Conservation (phyloP, 345 rosid species). For the Cochlearia excelsa region DNA sequence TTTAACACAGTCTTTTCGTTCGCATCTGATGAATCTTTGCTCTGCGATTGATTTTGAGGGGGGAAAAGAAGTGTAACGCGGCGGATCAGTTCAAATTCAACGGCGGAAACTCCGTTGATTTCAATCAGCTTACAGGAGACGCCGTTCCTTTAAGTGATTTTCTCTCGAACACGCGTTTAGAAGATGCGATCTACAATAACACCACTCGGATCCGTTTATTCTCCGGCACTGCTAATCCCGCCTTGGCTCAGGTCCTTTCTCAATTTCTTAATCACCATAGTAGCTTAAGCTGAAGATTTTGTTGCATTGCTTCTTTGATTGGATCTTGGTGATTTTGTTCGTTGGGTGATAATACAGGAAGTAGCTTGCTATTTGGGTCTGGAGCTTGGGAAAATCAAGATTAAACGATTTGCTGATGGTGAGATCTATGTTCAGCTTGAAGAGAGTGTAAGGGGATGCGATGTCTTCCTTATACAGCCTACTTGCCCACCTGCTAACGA, state of each 20-base stretch:
- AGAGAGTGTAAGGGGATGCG: conserved; percentile 99
- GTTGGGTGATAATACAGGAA: conserved; percentile 45
- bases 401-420: conserved; percentile 91
- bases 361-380: conserved; percentile 92
- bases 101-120: conserved; percentile 48
- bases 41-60: neutral
- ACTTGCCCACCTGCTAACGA: conserved; percentile 98
- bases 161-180: conserved; percentile 39
- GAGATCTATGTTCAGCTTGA: conserved; percentile 94
- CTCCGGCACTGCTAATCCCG: conserved; percentile 90
- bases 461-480: conserved; percentile 91
- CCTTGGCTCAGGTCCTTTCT: conserved; percentile 72
- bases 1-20: neutral
- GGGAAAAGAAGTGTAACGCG: conserved; percentile 54
- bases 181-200: conserved; percentile 37
- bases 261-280: neutral
- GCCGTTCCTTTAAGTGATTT: conserved; percentile 38
- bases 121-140: conserved; percentile 40
- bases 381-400: conserved; percentile 88
- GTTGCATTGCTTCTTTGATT: neutral
- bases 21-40: neutral
- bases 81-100: conserved; percentile 61
- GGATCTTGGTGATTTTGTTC: too few species aligned
- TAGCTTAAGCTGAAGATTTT: too few species aligned
- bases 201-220: conserved; percentile 81